Conservation (phyloP, 1,139 yeast genomes). For the Taiozyma onychis region DNA sequence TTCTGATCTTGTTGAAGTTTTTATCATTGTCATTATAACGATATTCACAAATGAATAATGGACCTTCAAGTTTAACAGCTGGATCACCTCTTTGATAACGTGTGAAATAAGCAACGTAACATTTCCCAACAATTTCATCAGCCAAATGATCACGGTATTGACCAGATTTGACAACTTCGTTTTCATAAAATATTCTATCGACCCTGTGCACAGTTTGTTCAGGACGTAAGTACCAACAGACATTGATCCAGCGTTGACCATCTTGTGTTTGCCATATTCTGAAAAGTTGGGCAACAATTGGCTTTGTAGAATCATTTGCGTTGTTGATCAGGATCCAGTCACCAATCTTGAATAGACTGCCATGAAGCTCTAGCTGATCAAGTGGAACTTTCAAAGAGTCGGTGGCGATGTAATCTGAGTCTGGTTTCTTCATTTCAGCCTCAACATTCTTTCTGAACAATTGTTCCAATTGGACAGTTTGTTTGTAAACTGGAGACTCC, state of each 20-base stretch:
- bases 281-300: constrained; percentile 91
- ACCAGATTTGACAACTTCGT: constrained; percentile 95
- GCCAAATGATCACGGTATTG: constrained; percentile 93
- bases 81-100: constrained; percentile 95
- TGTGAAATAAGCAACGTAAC: constrained; percentile 91
- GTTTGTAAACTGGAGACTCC: constrained; percentile 50
- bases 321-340: constrained; percentile 91
- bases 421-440: constrained; percentile 75
- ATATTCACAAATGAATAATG: constrained; percentile 90
- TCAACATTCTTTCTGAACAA: constrained; percentile 57
- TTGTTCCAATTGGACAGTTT: constrained; percentile 55
- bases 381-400: constrained; percentile 73
- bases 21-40: constrained; percentile 89
- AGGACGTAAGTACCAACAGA: constrained; percentile 97
- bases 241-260: constrained; percentile 84
- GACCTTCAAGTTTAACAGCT: constrained; percentile 70
- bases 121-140: constrained; percentile 85
- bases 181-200: constrained; percentile 83
- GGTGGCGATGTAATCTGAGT: constrained; percentile 66
- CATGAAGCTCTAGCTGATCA: constrained; percentile 67
- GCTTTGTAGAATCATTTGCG: constrained; percentile 82
- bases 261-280: constrained; percentile 86
- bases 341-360: constrained; percentile 75
- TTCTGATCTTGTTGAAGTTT: constrained; percentile 87
- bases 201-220: constrained; percentile 95